phyloP scores from a whole-genome alignment of 768 basidiomycete genomes.

The Baorangia bicolor region DNA sequence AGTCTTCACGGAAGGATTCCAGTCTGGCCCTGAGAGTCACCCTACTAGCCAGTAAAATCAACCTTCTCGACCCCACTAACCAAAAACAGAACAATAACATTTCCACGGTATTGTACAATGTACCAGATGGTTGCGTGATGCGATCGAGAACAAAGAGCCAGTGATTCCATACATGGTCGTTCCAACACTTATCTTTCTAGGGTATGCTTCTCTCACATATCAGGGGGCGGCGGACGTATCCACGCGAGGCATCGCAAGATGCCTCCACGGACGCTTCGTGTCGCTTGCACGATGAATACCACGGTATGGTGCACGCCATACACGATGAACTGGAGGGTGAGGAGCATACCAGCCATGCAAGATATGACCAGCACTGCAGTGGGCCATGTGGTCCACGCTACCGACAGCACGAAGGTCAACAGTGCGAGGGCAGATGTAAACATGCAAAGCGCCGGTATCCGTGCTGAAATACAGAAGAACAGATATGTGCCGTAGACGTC shows the following conservation, averaged over 20 bases:
- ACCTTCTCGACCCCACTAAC: not conserved
- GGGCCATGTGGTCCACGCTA: conserved; percentile 67
- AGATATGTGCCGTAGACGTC: conserved; percentile 62
- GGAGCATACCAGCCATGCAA: conserved; percentile 53
- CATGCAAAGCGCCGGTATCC: conserved; percentile 63
- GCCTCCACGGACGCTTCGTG: conserved; percentile 10
- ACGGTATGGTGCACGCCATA: conserved; percentile 42
- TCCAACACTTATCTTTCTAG: not conserved
- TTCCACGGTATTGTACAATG: conserved; percentile 7
- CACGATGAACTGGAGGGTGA: conserved; percentile 67
- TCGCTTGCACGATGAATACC: conserved; percentile 8
- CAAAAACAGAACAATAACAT: not conserved
- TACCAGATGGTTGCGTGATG: not conserved
- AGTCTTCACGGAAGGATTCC: not conserved
- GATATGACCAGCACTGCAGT: conserved; percentile 58
- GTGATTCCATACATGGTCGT: not conserved
- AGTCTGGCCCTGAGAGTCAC: not conserved
- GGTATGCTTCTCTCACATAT: conserved; percentile 10
- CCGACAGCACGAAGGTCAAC: conserved; percentile 56
- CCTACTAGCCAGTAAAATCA: not conserved
- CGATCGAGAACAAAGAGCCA: not conserved
- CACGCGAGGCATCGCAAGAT: conserved; percentile 11
- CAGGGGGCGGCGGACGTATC: conserved; percentile 10
- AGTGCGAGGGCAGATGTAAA: conserved; percentile 55
- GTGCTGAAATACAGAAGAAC: conserved; percentile 67